phyloP scores from a whole-genome alignment of 1,284 basidiomycete species.

The Ustilago xerochloae region DNA sequence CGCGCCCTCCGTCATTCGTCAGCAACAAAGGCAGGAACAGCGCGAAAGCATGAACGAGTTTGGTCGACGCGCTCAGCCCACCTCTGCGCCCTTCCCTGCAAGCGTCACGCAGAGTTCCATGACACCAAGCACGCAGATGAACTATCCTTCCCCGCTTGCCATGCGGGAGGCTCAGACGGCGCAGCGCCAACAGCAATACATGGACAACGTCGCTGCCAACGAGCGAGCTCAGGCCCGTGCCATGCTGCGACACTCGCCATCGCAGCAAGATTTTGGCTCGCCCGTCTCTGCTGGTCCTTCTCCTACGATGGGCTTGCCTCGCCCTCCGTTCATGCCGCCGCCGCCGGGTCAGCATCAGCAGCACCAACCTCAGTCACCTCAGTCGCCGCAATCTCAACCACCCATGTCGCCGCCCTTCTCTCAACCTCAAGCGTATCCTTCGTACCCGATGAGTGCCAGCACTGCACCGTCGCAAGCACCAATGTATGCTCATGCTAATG shows the following conservation, averaged over 20 bases:
- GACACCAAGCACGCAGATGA: conserved; percentile 45
- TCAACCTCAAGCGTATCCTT: conserved; percentile 41
- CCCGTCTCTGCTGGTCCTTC: conserved; percentile 16
- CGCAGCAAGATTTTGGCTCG: conserved; percentile 27
- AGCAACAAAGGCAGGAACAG: conserved; percentile 49
- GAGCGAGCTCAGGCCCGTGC: conserved; percentile 47
- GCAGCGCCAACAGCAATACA: conserved; percentile 57
- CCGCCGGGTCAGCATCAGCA: conserved; percentile 15
- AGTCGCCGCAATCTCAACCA: conserved; percentile 8
- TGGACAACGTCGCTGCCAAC: conserved; percentile 54
- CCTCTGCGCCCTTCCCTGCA: conserved; percentile 64
- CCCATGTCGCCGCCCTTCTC: conserved; percentile 12
- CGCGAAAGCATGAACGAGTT: conserved; percentile 46
- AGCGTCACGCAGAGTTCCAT: conserved; percentile 48
- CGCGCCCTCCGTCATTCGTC: conserved; percentile 21
- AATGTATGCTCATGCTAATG: no score
- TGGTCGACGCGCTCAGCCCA: conserved; percentile 56
- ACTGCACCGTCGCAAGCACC: conserved; percentile 11
- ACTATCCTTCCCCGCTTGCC: conserved; percentile 61
- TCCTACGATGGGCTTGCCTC: conserved; percentile 28
- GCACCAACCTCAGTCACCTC: conserved; percentile 1
- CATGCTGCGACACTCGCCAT: conserved; percentile 37
- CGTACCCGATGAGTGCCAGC: conserved; percentile 37
- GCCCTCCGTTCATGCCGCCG: conserved; percentile 18
- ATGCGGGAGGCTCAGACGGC: conserved; percentile 64